Evolutionary conservation across 306 rosid genomes (phyloP), one percentile per base, ranked within the genome.

Genomic region (Vigna angularis): DNA sequence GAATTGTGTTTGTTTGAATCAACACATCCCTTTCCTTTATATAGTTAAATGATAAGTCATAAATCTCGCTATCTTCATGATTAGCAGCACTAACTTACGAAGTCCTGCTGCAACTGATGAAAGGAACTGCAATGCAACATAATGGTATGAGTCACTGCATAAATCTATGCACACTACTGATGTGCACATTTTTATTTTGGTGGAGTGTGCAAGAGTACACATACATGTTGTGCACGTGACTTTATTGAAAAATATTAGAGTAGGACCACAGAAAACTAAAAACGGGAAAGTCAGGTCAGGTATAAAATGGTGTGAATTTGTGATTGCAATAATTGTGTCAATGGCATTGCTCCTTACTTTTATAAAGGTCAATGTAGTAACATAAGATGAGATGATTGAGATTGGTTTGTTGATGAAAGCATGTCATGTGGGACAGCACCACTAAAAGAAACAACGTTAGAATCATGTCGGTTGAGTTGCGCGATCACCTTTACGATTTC

Each of bases 291-390:
- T 28, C 5, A 16, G 17, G 62, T 17, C 26, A 38, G 70, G 49
- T 36, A 11, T 17, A 11, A 51, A 71, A 71, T 70, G 13, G 63
- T 51, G 53, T 22, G 66, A 72, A 20, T 38, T 56, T 44, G 78
- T 73, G 45, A 58, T 73, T 73, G 38, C 56, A 58, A 73, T 73
- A 44, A 58, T 73, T 73, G 78, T 26, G 45, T 58, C 69, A 26
- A 20, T 73, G 17, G 32, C 69, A 73, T 73, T 26, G 64, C 28
- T 58, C 45, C 58, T 73, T 73, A 42, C 68, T 72, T 72, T 56
- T 40, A 40, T 72, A 42, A 57, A 56, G 53, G 68, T 26, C 57
- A 18, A 49, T 32, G 51, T 20, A 50, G 68, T 32, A 62, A 48
- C 38, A 63, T 49, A 30, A 30, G 4, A 30, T 30, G 34, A 4